phyloP scores from a whole-genome alignment of 75 land plant species.

The Sequoia sempervirens region DNA sequence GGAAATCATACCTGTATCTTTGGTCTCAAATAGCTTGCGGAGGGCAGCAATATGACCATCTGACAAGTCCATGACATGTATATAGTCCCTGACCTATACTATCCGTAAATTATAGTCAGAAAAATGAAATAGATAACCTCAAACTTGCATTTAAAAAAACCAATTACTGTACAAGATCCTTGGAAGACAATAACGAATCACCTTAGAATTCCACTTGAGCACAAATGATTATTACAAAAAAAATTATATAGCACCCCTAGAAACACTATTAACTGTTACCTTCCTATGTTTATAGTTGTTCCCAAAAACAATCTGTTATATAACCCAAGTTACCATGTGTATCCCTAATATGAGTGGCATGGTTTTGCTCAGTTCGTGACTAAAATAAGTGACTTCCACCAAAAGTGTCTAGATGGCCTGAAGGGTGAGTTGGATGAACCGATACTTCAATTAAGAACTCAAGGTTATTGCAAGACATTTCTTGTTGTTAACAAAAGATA shows the following conservation, averaged over 20 bases:
- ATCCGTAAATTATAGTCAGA: conserved; percentile 1
- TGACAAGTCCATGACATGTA: conserved; percentile 85
- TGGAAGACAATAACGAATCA: background rate
- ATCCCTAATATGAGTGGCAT: too few relatives aligned
- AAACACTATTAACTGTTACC: background rate
- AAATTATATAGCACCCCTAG: background rate
- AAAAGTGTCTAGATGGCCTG: background rate
- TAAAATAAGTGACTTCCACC: background rate
- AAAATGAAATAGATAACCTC: conserved; percentile 10
- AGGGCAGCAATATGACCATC: conserved; percentile 90
- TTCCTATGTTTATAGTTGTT: background rate
- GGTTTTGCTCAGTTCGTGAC: background rate
- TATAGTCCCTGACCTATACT: conserved; percentile 80
- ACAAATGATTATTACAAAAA: background rate
- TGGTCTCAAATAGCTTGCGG: conserved; percentile 47
- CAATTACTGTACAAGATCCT: background rate
- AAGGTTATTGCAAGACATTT: background rate
- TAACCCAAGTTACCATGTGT: background rate
- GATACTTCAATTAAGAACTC: background rate
- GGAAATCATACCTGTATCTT: conserved; percentile 37
- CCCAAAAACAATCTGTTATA: background rate
- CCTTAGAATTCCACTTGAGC: background rate
- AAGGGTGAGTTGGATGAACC: background rate
- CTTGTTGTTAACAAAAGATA: background rate
- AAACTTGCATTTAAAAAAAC: background rate